Base-by-base conservation (phyloP, 306 rosid genomes). In the Trichosanthes truncata region DNA sequence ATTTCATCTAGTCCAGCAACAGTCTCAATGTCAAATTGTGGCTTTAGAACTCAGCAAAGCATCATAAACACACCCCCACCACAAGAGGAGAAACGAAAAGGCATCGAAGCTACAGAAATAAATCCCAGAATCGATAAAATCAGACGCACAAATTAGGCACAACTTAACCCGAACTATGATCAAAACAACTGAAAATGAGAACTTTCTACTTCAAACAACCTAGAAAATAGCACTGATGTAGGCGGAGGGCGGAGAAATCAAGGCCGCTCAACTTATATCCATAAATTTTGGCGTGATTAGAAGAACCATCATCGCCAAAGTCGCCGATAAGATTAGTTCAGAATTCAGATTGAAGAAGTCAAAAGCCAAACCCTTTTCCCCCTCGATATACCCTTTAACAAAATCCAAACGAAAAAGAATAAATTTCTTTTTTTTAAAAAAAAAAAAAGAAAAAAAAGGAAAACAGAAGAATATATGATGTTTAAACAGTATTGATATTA, bases 201-300 rank as follows among this genome's bases (percentile, higher is more conserved):
- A 49, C 15, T 74, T 74, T 20, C 14, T 1, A 74, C 48, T 18
- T 12, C 18, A 74, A 74, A 74, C 45, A 74, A 52, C 78, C 62
- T 52, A 74, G 63, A 52, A 51, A 74, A 74, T 1, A 49, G 78
- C 78, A 74, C 3, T 9, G 59, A 9, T 31, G 15, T 4, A 51
- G 36, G 57, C 23, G 23, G 20, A 52, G 57, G 57, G 59, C 78
- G 78, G 78, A 74, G 78, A 52, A 74, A 74, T 52, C 78, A 74
- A 51, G 17, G 62, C 48, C 46, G 63, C 45, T 74, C 46, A 74
- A 74, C 78, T 74, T 2, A 51, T 18, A 35, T 74, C 78, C 63
- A 33, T 74, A 74, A 38, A 74, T 33, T 74, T 53, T 46, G 60
- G 36, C 12, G 63, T 15, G 63, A 15, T 74, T 74, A 74, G 31